Base-by-base conservation (phyloP, 2,329 filamentous ascomycete species). In the Pseudogymnoascus sp. region DNA sequence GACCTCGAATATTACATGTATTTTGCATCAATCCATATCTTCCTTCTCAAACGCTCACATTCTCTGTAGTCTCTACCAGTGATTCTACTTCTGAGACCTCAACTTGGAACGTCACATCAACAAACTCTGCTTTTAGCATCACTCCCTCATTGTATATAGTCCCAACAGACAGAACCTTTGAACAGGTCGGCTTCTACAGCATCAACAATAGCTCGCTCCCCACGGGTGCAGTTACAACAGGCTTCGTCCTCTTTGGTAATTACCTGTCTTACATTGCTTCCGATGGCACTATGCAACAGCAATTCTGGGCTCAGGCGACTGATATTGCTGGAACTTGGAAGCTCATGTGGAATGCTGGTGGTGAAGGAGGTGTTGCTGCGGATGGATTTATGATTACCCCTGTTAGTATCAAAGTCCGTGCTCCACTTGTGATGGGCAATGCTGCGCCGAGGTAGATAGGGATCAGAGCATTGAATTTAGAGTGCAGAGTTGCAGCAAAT, bases 181-280 rank as follows among this genome's bases (percentile, higher is more conserved):
- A 57, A 4, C 9, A 67, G 35, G 68, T 71, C 6, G 71, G 71
- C 6, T 73, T 74, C 43, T 43, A 25, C 39, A n/a, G 20, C 39
- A 62, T 62, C 28, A 64, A 60, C 18, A 67, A 64, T 38, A 60
- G 60, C n/a, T 60, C 62, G 4, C 53, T 66, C 5, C 64, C 68
- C 5, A 53, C 43, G 6, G 68, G 65, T 25, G 65, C 62, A 14
- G 65, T 67, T 5, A 68, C 64, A 3, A 64, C 63, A 6, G 69
- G 70, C 5, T 73, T 75, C 60, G 61, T 65, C 6, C 66, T 71
- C 47, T 74, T 72, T 59, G 72, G 71, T 8, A 69, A 62, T 14
- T 64, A 57, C 25, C 71, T 70, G 11, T 72, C 70, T 60, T 71
- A 73, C 63, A 66, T 66, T 43, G 62, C 62, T 3, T 63, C 50